Base-by-base conservation (phyloP, 164 flowering plant species). In the Tetracentron sinense region DNA sequence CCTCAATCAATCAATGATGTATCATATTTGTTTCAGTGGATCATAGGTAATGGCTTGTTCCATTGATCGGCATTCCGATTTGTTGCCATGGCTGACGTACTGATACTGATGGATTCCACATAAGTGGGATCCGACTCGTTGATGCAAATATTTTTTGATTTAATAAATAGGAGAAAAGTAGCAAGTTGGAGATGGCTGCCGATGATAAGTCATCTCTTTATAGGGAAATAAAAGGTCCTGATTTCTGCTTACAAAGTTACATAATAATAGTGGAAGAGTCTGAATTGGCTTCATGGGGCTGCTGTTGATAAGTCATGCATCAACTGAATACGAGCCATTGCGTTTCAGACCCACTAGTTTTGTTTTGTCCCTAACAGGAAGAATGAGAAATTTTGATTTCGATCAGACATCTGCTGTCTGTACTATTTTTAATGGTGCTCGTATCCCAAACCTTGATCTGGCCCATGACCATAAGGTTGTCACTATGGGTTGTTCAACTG, bases 291-390 rank as follows among this genome's bases (percentile, higher is more conserved):
- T 6, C 60, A 48, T 19, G n/a, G 46, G 38, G 57, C 56, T 53
- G 67, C 63, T 48, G 31, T 31, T 69, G 77, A 69, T 74, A 69
- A 74, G 74, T 55, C 65, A 46, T 25, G 71, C 59, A 63, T 63
- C 60, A 66, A 58, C 42, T 44, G 65, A 62, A 74, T 74, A 74
- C 62, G 77, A 66, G 74, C 74, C 44, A 25, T 54, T 62, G 66
- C 77, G 58, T 74, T 68, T 74, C 77, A 69, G n/a, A 19, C 28
- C 0, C 49, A 6, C 56, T 31, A 26, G 56, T 46, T 12, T 19
- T 49, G 49, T 15, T 2, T 30, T 28, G 25, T 23, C 50, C 17
- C 12, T 26, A 6, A 1, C 6, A 53, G 3, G 26, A 22, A 46
- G 17, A 28, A 2, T 8, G 5, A 11, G 21, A 19, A 35, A 3